A percentile compares a stretch with the other conserved stretches of the same genome.
phyloP scores from a whole-genome alignment of 208 protist genomes.

The Paratrypanosoma confusum region DNA sequence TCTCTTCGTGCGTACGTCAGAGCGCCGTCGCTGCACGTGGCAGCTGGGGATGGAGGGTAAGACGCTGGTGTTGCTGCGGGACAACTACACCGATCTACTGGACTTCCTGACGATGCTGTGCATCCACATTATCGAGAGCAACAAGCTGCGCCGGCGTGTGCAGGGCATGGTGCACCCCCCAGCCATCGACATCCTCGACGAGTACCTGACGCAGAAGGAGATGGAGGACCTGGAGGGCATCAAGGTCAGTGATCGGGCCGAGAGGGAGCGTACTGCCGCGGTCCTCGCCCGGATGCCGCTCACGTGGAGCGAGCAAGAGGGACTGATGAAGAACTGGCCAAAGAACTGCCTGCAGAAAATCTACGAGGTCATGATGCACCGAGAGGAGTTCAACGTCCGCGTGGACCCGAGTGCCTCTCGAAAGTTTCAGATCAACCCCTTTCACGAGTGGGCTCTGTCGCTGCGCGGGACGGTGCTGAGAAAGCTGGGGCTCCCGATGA shows the following conservation, averaged over 20 bases:
- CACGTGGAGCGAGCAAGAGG: slow-evolving; percentile 42
- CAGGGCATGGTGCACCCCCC: slow-evolving; percentile 76
- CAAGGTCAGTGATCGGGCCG: slow-evolving; percentile 19
- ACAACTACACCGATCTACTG: slow-evolving; percentile 78
- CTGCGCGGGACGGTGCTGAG: slow-evolving; percentile 53
- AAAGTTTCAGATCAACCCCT: slow-evolving; percentile 73
- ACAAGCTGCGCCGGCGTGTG: slow-evolving; percentile 73
- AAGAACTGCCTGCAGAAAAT: slow-evolving; percentile 51
- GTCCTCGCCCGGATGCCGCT: slow-evolving; percentile 59
- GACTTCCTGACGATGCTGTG: slow-evolving; percentile 85
- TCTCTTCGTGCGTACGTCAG: slow-evolving; percentile 65
- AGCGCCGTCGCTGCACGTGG: slow-evolving; percentile 79
- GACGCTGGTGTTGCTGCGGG: slow-evolving; percentile 73
- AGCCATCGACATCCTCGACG: slow-evolving; percentile 70
- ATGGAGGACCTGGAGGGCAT: slow-evolving; percentile 19
- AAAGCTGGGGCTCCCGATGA: slow-evolving; percentile 53
- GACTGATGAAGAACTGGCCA: slow-evolving; percentile 58
- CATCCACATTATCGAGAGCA: slow-evolving; percentile 84
- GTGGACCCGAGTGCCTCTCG: slow-evolving; percentile 70
- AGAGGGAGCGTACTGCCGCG: slow-evolving; percentile 31
- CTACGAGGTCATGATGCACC: slow-evolving; percentile 85
- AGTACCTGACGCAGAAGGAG: slow-evolving; percentile 49
- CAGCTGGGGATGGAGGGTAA: slow-evolving; percentile 80
- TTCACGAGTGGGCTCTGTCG: slow-evolving; percentile 80
- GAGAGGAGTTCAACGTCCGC: slow-evolving; percentile 83